A percentile compares a stretch with the other conserved stretches of the same genome.
phyloP scores from a whole-genome alignment of 441 rosid genomes.

The Arabidopsis lyrata region DNA sequence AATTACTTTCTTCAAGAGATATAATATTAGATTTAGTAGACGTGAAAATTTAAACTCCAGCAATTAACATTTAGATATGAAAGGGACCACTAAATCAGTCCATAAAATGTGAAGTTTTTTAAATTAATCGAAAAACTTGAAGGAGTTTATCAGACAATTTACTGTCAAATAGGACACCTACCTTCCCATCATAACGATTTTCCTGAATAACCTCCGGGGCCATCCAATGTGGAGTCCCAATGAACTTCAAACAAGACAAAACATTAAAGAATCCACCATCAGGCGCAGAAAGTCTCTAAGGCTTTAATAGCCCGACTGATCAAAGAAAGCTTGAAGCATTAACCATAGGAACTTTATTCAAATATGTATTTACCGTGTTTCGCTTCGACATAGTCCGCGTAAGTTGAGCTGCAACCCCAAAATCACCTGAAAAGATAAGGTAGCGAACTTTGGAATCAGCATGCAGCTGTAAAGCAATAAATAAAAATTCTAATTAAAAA shows the following conservation, averaged over 20 bases:
- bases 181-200: constrained; percentile 99
- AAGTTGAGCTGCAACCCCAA: constrained; percentile 99
- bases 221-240: constrained; percentile 99
- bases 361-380: constrained; percentile 70
- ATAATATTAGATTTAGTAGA: constrained; percentile 5
- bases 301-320: background rate
- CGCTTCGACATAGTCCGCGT: constrained; percentile 99
- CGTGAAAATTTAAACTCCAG: background rate
- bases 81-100: constrained; percentile 15
- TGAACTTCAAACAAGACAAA: constrained; percentile 69
- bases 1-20: constrained; percentile 15
- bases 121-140: background rate
- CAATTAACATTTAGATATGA: constrained; percentile 1
- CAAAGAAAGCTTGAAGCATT: constrained; percentile 20
- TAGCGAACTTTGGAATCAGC: constrained; percentile 40
- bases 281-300: constrained; percentile 4
- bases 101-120: constrained; percentile 7
- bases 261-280: constrained; percentile 24
- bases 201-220: constrained; percentile 99
- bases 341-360: constrained; percentile 21
- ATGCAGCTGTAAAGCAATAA: constrained; percentile 18
- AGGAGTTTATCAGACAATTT: constrained; percentile 14
- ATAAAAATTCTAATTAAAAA: background rate
- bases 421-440: constrained; percentile 80
- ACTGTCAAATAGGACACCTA: constrained; percentile 42